Evolutionary conservation across 495 filamentous ascomycete genomes (phyloP).

Genomic region (Penicillium ochrochloron): DNA sequence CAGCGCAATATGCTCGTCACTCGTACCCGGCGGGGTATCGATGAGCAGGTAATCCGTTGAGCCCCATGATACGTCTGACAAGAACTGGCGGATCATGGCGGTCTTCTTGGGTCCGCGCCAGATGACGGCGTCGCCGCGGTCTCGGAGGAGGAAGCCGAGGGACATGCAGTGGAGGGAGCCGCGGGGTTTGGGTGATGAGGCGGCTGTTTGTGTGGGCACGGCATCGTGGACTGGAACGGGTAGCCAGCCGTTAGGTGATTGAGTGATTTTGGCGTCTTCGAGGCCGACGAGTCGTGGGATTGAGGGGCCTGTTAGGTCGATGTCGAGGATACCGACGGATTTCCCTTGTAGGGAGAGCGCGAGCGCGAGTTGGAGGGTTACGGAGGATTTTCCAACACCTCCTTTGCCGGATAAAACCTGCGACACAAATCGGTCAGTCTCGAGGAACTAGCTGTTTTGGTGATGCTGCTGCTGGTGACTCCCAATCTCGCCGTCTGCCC

Average conservation of each 20-base stretch:
- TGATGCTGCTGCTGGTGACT: background rate
- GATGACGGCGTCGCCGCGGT: slow-evolving; percentile 86
- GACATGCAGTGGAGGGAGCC: slow-evolving; percentile 88
- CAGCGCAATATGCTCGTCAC: slow-evolving; percentile 95
- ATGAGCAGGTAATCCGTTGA: slow-evolving; percentile 86
- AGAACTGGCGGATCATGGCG: slow-evolving; percentile 96
- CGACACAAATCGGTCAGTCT: slow-evolving; percentile 10
- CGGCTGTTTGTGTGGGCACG: slow-evolving; percentile 13
- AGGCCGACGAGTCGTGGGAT: slow-evolving; percentile 93
- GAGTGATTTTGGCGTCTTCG: slow-evolving; percentile 85
- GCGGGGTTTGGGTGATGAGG: slow-evolving; percentile 21
- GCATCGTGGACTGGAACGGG: slow-evolving; percentile 79
- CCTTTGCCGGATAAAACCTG: slow-evolving; percentile 93
- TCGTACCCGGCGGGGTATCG: slow-evolving; percentile 95
- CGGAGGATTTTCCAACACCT: slow-evolving; percentile 95
- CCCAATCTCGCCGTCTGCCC: background rate
- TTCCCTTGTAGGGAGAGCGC: slow-evolving; percentile 82
- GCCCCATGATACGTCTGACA: slow-evolving; percentile 91
- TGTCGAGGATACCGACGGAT: slow-evolving; percentile 92
- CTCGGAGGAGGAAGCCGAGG: slow-evolving; percentile 84
- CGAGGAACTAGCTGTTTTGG: background rate
- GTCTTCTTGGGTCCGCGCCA: slow-evolving; percentile 99
- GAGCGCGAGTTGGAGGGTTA: slow-evolving; percentile 92
- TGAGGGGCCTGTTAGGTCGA: slow-evolving; percentile 94
- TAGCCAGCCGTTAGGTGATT: slow-evolving; percentile 86